phyloP scores from a whole-genome alignment of 352 stramenopile genomes.

The Phytophthora chlamydospora region DNA sequence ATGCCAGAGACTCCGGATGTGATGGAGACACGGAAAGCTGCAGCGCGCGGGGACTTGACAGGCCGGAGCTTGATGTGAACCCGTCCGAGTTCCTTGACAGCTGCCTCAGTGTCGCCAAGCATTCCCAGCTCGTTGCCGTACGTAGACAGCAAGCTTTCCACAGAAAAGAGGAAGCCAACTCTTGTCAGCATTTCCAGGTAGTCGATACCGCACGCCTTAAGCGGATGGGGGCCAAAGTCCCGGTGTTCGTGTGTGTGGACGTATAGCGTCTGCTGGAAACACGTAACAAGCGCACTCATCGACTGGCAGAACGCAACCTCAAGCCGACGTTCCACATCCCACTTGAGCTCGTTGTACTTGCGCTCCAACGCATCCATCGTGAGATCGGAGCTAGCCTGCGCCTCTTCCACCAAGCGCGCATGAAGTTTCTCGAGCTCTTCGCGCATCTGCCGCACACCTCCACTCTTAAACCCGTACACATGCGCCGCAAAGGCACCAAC shows the following conservation, averaged over 20 bases:
- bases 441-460: constrained; percentile 80
- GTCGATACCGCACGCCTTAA: constrained; percentile 50
- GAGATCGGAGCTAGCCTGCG: constrained; percentile 67
- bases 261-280: constrained; percentile 87
- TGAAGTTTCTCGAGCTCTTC: constrained; percentile 64
- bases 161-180: constrained; percentile 82
- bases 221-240: constrained; percentile 38
- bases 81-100: constrained; percentile 72
- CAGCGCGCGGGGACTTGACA: constrained; percentile 64
- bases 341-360: constrained; percentile 84
- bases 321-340: constrained; percentile 82
- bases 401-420: constrained; percentile 53
- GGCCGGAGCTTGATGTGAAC: constrained; percentile 76
- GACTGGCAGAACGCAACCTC: constrained; percentile 86
- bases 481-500: constrained; percentile 86
- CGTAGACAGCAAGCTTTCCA: constrained; percentile 86
- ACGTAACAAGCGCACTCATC: constrained; percentile 84
- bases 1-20: constrained; percentile 63
- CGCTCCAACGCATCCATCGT: constrained; percentile 76
- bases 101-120: constrained; percentile 84
- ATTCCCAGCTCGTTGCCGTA: constrained; percentile 87
- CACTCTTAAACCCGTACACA: constrained; percentile 83
- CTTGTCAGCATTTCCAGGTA: constrained; percentile 76
- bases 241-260: constrained; percentile 69
- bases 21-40: constrained; percentile 76